Base-by-base conservation (phyloP, 2,329 filamentous ascomycete species). In the Geosmithia putterillii region DNA sequence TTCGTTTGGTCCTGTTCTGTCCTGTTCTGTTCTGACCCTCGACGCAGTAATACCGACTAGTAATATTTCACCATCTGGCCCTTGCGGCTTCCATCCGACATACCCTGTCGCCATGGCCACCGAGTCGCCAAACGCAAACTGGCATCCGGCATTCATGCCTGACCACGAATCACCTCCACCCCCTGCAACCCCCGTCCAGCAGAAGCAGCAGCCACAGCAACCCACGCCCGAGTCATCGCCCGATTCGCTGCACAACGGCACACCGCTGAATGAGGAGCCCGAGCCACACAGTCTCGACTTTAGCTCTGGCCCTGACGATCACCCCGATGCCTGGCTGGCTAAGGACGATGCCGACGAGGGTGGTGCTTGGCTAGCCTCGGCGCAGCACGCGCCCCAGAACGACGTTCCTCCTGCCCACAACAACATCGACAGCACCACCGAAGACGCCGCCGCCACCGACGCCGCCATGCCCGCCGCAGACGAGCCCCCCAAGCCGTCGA, bases 91-190 rank as follows among this genome's bases (percentile, higher is more conserved):
- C 32, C 34, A 14, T 44, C 17, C 35, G n/a, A 34, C 42, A 44
- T 17, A 8, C 46, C 10, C 28, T 32, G 28, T 32, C 28, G 55
- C 46, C 45, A 67, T 67, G 64, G 60, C 59, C 50, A 53, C 54
- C 49, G 62, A 61, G 52, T 48, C 52, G 44, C 50, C 55, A 42
- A 57, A 54, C 47, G 52, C 62, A 43, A 58, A 61, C 52, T 65
- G 64, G 63, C 60, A 66, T 49, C 61, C 64, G 50, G 62, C 64
- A 41, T 51, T 61, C 46, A 62, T 66, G 56, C 64, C 66, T 25
- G 58, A 59, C 44, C 52, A 52, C 44, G 42, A 48, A 47, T 37
- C 45, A 45, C 44, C 44, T 43, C 47, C 48, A 41, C 45, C 50
- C 43, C 43, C 50, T 40, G 43, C 50, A 42, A 25, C 38, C 28